phyloP scores from a whole-genome alignment of 192 early-diverging fungal species.

The Cetraspora pellucida region DNA sequence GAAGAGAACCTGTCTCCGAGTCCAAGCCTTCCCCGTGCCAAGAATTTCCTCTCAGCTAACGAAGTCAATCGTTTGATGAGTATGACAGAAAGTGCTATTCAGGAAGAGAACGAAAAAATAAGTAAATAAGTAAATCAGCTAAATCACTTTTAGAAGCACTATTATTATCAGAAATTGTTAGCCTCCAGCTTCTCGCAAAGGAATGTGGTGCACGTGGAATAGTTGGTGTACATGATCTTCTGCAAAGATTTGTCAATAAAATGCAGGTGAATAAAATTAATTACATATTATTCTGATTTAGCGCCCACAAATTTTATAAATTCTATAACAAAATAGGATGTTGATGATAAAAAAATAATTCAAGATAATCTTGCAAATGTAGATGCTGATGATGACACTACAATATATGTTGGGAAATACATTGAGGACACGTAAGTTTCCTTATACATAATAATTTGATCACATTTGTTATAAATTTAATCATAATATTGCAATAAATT shows the following conservation, averaged over 20 bases:
- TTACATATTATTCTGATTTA: neutral
- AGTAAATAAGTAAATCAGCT: slow-evolving; percentile 6
- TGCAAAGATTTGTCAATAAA: slow-evolving; percentile 15
- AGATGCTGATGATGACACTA: slow-evolving; percentile 24
- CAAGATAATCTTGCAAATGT: slow-evolving; percentile 20
- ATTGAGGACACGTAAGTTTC: slow-evolving; percentile 30
- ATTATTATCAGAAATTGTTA: slow-evolving; percentile 26
- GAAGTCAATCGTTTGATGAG: neutral
- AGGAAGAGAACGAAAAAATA: neutral
- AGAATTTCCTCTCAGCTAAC: slow-evolving; percentile 8
- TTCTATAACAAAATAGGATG: neutral
- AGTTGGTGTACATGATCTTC: slow-evolving; percentile 21
- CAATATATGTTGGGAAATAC: slow-evolving; percentile 27
- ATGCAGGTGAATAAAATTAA: slow-evolving; percentile 14
- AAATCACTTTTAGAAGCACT: slow-evolving; percentile 29
- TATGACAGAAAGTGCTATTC: neutral
- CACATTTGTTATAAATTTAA: slow-evolving; percentile 28
- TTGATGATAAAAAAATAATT: slow-evolving; percentile 21
- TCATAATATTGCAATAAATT: slow-evolving; percentile 4
- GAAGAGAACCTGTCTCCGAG: slow-evolving; percentile 18
- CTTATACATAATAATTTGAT: slow-evolving; percentile 20
- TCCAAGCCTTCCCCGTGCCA: slow-evolving; percentile 22
- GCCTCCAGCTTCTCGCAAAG: slow-evolving; percentile 19
- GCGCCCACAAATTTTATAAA: slow-evolving; percentile 1
- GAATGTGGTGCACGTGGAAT: slow-evolving; percentile 24